Evolutionary conservation across 305 asterid genomes (phyloP).

Genomic region (Fraxinus nigra): DNA sequence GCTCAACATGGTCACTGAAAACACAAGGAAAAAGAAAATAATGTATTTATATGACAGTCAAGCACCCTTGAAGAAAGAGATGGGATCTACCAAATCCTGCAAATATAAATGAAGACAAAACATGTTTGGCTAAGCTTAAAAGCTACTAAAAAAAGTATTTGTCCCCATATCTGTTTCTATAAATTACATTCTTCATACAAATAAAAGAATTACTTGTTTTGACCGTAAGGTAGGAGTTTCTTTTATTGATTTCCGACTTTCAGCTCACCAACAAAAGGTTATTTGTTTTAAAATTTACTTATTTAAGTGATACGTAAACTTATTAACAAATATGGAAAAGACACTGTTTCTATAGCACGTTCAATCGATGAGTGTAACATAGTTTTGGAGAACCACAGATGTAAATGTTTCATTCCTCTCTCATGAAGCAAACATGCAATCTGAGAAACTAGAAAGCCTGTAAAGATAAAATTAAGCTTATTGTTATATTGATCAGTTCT

Average conservation of each 20-base stretch:
- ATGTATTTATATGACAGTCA: background rate
- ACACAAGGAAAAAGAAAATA: conserved; percentile 17
- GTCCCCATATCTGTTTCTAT: background rate
- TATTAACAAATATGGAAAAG: background rate
- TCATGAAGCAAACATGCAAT: background rate
- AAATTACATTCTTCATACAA: background rate
- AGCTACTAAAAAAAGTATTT: background rate
- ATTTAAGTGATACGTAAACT: background rate
- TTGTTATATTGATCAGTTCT: background rate
- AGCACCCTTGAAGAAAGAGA: background rate
- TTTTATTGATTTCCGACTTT: background rate
- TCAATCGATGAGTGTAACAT: background rate
- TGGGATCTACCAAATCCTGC: background rate
- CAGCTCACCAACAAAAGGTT: background rate
- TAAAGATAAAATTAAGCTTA: background rate
- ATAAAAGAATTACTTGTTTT: background rate
- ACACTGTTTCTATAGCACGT: background rate
- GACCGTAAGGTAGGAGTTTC: background rate
- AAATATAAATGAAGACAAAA: background rate
- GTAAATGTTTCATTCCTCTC: background rate
- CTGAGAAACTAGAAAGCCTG: background rate
- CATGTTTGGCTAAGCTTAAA: background rate
- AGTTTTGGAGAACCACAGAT: background rate
- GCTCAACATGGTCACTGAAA: conserved; percentile 51
- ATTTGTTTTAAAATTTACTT: too few species aligned